These are phyloP conservation scores for Limonomyces culmigenus DNA, from an alignment of 1,284 basidiomycete species.

Conservation along the genomic window DNA sequence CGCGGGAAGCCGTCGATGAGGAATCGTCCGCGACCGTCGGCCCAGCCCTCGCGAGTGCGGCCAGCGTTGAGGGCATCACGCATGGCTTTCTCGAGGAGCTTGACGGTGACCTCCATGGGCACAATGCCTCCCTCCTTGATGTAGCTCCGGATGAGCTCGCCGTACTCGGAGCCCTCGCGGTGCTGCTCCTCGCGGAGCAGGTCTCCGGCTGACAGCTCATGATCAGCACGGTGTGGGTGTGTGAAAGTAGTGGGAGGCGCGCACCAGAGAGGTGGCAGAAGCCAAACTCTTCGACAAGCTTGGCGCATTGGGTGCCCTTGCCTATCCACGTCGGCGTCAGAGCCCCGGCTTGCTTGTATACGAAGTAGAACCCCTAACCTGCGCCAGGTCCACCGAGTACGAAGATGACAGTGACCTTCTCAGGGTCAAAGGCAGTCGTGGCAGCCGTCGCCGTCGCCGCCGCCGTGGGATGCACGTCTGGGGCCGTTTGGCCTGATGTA, in stretches of 20 bases:
- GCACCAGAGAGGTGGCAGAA: conserved; percentile 92
- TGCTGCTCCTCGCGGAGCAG: conserved; percentile 89
- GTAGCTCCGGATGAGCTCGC: conserved; percentile 74
- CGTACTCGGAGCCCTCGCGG: conserved; percentile 74
- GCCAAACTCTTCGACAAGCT: conserved; percentile 75
- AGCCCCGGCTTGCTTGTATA: too few relatives aligned
- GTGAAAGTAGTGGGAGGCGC: conserved; percentile 4
- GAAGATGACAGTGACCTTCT: conserved; percentile 80
- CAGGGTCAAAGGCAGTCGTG: conserved; percentile 46
- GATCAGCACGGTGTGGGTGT: conserved; percentile 3
- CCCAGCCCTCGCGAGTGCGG: conserved; percentile 29
- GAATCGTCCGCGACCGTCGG: conserved; percentile 67
- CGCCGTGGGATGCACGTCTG: conserved; percentile 5
- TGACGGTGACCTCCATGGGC: conserved; percentile 93
- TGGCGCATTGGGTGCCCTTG: conserved; percentile 91
- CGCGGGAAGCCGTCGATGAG: conserved; percentile 96
- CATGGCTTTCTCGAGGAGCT: conserved; percentile 93
- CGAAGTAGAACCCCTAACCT: conserved; percentile 27
- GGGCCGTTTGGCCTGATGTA: conserved; percentile 3
- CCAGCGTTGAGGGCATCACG: conserved; percentile 33
- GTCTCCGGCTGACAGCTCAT: conserved; percentile 62
- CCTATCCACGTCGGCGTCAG: conserved; percentile 39
- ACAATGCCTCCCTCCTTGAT: conserved; percentile 94
- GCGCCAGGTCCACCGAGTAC: conserved; percentile 96
- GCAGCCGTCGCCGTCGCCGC: neutral